These are phyloP conservation scores for Leccinellum albellum DNA, from an alignment of 768 basidiomycete genomes.

Conservation along the genomic window DNA sequence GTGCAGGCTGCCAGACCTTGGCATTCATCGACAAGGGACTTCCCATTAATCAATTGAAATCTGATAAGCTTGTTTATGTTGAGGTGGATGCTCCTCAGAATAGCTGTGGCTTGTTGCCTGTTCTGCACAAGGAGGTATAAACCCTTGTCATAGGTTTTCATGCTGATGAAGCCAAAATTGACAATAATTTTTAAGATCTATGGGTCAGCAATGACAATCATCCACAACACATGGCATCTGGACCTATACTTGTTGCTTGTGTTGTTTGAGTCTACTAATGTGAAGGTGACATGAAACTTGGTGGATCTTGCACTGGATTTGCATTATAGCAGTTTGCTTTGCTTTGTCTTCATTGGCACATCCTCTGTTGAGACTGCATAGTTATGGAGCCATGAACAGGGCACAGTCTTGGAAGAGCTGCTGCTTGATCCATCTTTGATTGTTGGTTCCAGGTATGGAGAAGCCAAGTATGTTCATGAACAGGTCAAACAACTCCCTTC, in stretches of 20 bases:
- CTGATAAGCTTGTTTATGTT: slow-evolving; percentile 33
- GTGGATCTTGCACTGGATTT: slow-evolving; percentile 34
- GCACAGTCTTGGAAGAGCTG: slow-evolving; percentile 30
- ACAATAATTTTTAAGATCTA: slow-evolving; percentile 10
- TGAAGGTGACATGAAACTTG: slow-evolving; percentile 32
- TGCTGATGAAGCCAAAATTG: background rate
- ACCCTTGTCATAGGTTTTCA: no score
- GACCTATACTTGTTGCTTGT: slow-evolving; percentile 38
- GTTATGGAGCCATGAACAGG: slow-evolving; percentile 21
- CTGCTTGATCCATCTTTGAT: slow-evolving; percentile 24
- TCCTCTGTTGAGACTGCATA: slow-evolving; percentile 21
- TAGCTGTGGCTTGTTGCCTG: slow-evolving; percentile 26
- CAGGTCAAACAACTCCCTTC: no score
- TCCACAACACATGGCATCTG: slow-evolving; percentile 24
- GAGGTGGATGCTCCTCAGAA: slow-evolving; percentile 34
- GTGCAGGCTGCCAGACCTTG: slow-evolving; percentile 26
- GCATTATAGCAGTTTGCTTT: slow-evolving; percentile 4
- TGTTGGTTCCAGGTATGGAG: slow-evolving; percentile 36
- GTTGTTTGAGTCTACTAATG: slow-evolving; percentile 36
- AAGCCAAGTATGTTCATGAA: slow-evolving; percentile 37
- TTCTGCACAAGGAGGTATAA: slow-evolving; percentile 30
- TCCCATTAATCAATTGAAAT: slow-evolving; percentile 25
- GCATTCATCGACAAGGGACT: slow-evolving; percentile 35
- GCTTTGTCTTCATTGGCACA: slow-evolving; percentile 27
- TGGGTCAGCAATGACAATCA: slow-evolving; percentile 26